phyloP scores from a whole-genome alignment of 768 basidiomycete genomes.

The Mycena galopus region DNA sequence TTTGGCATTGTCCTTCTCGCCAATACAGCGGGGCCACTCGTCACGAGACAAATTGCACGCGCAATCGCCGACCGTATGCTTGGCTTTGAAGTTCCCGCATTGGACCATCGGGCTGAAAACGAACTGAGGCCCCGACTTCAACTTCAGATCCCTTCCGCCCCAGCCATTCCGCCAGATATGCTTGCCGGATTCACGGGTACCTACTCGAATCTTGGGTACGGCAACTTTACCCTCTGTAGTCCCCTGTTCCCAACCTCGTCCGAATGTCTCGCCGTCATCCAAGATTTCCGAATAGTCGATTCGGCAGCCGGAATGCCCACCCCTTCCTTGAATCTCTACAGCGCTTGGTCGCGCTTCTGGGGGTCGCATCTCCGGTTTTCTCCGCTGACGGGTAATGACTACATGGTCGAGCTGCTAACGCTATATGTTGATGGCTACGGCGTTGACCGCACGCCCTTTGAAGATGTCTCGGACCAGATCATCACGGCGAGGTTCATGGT shows the following conservation, averaged over 20 bases:
- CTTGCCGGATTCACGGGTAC: slow-evolving; percentile 51
- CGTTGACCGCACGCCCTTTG: slow-evolving; percentile 49
- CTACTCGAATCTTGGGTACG: slow-evolving; percentile 54
- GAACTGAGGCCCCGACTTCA: neutral
- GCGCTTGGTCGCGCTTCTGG: slow-evolving; percentile 50
- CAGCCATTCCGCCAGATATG: slow-evolving; percentile 3
- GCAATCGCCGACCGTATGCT: slow-evolving; percentile 37
- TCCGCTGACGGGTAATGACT: slow-evolving; percentile 33
- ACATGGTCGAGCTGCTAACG: slow-evolving; percentile 37
- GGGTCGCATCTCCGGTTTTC: slow-evolving; percentile 52
- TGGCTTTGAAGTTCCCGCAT: neutral
- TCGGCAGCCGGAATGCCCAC: slow-evolving; percentile 5
- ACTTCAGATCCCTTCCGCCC: neutral
- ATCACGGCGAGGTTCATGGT: slow-evolving; percentile 41
- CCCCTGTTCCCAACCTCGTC: slow-evolving; percentile 39
- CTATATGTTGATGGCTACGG: slow-evolving; percentile 57
- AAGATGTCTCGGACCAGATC: slow-evolving; percentile 15
- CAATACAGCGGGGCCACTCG: slow-evolving; percentile 40
- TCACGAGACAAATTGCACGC: slow-evolving; percentile 26
- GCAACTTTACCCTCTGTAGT: slow-evolving; percentile 52
- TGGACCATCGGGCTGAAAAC: neutral
- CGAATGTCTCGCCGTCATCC: slow-evolving; percentile 40
- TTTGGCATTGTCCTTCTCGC: slow-evolving; percentile 53
- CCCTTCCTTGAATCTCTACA: slow-evolving; percentile 40
- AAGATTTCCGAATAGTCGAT: slow-evolving; percentile 46